These are phyloP conservation scores for Aspergillus alliaceus DNA, from an alignment of 2,329 filamentous ascomycete species.

Conservation along the genomic window DNA sequence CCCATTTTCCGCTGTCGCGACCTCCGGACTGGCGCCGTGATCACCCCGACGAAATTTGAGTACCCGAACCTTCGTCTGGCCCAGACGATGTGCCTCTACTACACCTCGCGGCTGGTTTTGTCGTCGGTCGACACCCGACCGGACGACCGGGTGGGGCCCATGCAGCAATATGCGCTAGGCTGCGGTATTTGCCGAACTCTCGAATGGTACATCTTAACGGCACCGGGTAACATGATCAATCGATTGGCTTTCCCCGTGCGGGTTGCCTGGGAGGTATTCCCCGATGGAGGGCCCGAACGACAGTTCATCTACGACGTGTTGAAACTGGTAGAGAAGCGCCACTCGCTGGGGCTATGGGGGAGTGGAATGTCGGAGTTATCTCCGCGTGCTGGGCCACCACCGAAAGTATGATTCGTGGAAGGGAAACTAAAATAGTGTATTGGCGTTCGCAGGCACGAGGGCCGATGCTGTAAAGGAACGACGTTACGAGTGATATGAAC, in stretches of 20 bases:
- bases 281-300: constrained; percentile 32
- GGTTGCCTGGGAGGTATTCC: constrained; percentile 40
- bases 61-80: constrained; percentile 38
- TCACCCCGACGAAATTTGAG: constrained; percentile 29
- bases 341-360: constrained; percentile 37
- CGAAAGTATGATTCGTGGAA: constrained; percentile 6
- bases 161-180: constrained; percentile 34
- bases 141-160: constrained; percentile 26
- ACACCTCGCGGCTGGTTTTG: constrained; percentile 31
- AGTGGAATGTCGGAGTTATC: constrained; percentile 37
- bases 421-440: background rate
- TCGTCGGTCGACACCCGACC: constrained; percentile 35
- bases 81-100: constrained; percentile 40
- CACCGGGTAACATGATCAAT: constrained; percentile 42
- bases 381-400: constrained; percentile 24
- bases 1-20: constrained; percentile 35
- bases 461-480: background rate
- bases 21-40: constrained; percentile 32
- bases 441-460: background rate
- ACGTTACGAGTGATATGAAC: background rate
- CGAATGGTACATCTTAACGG: constrained; percentile 36
- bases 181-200: constrained; percentile 38
- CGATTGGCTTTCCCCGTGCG: constrained; percentile 38
- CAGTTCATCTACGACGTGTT: constrained; percentile 33
- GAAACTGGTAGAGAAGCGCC: constrained; percentile 34